These are phyloP conservation scores for Cladosporium sp. DNA, from an alignment of 2,329 filamentous ascomycete genomes.

Conservation along the genomic window DNA sequence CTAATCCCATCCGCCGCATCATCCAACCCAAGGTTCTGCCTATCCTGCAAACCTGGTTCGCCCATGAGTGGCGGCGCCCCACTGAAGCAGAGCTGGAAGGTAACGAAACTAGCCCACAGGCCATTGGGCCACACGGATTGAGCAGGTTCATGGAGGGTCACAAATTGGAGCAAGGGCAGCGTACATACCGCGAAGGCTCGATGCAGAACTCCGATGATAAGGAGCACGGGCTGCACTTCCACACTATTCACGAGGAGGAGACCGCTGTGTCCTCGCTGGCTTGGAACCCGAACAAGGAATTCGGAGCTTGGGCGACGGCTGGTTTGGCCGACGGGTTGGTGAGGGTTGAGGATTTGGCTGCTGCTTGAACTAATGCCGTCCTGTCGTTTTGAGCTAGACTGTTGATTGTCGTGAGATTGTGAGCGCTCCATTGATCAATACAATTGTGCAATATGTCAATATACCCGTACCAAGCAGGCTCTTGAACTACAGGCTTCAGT, in stretches of 20 bases:
- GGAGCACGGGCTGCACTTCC: constrained; percentile 28
- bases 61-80: constrained; percentile 54
- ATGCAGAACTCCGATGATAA: constrained; percentile 24
- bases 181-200: constrained; percentile 25
- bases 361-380: neutral
- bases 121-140: constrained; percentile 25
- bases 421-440: neutral
- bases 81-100: constrained; percentile 23
- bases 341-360: constrained; percentile 50
- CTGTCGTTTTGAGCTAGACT: neutral
- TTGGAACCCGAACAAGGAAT: constrained; percentile 54
- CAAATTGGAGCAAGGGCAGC: constrained; percentile 32
- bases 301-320: constrained; percentile 53
- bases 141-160: constrained; percentile 46
- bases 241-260: constrained; percentile 48
- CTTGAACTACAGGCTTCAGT: no score
- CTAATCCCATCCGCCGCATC: constrained; percentile 54
- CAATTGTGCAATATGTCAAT: neutral
- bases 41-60: constrained; percentile 59
- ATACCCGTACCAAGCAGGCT: neutral
- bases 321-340: constrained; percentile 51
- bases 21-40: constrained; percentile 52
- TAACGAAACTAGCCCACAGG: neutral
- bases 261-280: constrained; percentile 46
- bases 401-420: neutral